A percentile compares a stretch with the other conserved stretches of the same genome.
phyloP scores from a whole-genome alignment of 257 asterid genomes.

The Euphrasia confusa region DNA sequence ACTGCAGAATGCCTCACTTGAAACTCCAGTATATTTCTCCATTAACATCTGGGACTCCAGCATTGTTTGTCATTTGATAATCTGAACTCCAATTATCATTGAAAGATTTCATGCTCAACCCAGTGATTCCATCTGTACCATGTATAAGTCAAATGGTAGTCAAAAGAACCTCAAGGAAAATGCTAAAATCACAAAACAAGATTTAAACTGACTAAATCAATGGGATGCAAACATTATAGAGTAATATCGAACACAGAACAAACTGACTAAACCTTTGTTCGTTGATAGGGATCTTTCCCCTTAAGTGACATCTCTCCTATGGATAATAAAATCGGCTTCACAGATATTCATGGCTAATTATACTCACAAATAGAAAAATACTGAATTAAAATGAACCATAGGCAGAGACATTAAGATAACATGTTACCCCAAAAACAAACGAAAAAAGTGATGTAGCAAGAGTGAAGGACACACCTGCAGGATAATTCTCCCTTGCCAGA shows the following conservation, averaged over 20 bases:
- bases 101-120: constrained; percentile 76
- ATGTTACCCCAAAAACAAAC: constrained; percentile 4
- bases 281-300: not conserved
- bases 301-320: not conserved
- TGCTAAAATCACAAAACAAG: not conserved
- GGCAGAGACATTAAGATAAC: constrained; percentile 4
- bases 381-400: constrained; percentile 5
- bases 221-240: not conserved
- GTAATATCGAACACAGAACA: too few species aligned
- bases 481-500: constrained; percentile 61
- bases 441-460: constrained; percentile 10
- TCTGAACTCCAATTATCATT: constrained; percentile 74
- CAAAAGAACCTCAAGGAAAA: constrained; percentile 6
- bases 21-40: constrained; percentile 84
- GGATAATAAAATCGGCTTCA: constrained; percentile 11
- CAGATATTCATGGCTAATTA: constrained; percentile 5
- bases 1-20: constrained; percentile 56
- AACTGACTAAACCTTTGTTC: too few species aligned
- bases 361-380: not conserved
- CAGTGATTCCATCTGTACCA: constrained; percentile 85
- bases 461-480: constrained; percentile 54
- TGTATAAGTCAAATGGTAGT: constrained; percentile 24
- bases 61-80: constrained; percentile 85
- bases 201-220: not conserved
- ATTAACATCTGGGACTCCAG: constrained; percentile 93